Percentiles rank a stretch among this genome's conserved stretches.
Evolutionary conservation across 805 yeast species (phyloP).

Genomic region (Metschnikowia cerradonensis): DNA sequence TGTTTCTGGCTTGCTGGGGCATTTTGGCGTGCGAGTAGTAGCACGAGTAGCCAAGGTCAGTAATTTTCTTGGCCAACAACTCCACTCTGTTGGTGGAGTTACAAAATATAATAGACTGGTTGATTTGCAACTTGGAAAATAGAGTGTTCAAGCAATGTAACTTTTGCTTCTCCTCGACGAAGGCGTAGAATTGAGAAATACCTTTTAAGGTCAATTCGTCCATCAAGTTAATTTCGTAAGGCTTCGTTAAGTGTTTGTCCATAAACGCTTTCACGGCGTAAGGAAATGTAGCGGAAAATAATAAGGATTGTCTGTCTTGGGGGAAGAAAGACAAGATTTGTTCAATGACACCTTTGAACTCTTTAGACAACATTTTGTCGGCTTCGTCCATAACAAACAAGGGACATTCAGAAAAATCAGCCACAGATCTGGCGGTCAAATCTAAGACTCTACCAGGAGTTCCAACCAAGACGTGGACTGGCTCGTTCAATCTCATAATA

Average conservation of each 20-base stretch:
- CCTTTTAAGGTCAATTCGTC: slow-evolving; percentile 95
- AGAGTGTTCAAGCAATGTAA: slow-evolving; percentile 93
- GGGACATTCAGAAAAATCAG: slow-evolving; percentile 81
- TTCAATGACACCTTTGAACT: slow-evolving; percentile 81
- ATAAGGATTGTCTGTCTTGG: slow-evolving; percentile 61
- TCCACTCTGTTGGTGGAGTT: slow-evolving; percentile 96
- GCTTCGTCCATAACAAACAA: slow-evolving; percentile 98
- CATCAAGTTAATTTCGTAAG: slow-evolving; percentile 95
- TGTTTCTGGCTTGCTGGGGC: slow-evolving; percentile 96
- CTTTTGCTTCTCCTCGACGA: slow-evolving; percentile 94
- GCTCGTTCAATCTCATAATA: slow-evolving; percentile 84
- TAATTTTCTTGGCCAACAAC: slow-evolving; percentile 89
- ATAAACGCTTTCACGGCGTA: slow-evolving; percentile 87
- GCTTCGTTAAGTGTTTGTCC: slow-evolving; percentile 84
- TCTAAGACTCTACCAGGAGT: slow-evolving; percentile 98
- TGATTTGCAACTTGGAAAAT: slow-evolving; percentile 89
- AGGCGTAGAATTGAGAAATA: slow-evolving; percentile 97
- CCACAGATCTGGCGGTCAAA: slow-evolving; percentile 81
- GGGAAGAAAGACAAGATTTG: slow-evolving; percentile 84
- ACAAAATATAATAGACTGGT: slow-evolving; percentile 95
- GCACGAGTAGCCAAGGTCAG: slow-evolving; percentile 95
- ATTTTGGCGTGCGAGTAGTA: slow-evolving; percentile 95
- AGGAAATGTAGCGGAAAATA: slow-evolving; percentile 96
- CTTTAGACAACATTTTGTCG: slow-evolving; percentile 90
- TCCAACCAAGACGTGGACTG: slow-evolving; percentile 92